Base-by-base conservation (phyloP, 2,329 filamentous ascomycete genomes). In the Nigrograna mackinnonii region DNA sequence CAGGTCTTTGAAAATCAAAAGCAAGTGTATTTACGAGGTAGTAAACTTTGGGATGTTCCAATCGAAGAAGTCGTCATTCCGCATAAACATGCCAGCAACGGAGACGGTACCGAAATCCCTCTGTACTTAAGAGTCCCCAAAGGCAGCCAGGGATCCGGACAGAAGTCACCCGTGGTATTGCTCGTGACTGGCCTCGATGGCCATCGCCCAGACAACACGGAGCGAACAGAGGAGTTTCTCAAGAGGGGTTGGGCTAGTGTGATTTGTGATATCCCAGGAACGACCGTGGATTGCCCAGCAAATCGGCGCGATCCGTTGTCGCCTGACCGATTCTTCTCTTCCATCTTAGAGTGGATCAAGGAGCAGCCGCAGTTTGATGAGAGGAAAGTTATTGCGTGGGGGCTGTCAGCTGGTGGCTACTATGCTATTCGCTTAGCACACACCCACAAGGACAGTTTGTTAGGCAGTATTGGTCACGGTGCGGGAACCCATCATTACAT, bases 1-100 rank as follows among this genome's bases (percentile, higher is more conserved):
- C 58, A 72, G 13, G 85, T 84, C 2, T 89, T 85, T 76, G 72
- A 80, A 54, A 72, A 77, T 50, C 85, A 88, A 58, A 89, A 89
- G 62, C 61, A 73, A 20, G 76, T 79, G 0, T 87, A 87, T 52
- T 60, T 81, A 34, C 79, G 80, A 54, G 85, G 73, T 3, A 51
- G 74, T 4, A 55, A 49, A 12, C 47, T 67, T 1, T 66, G 64
- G 55, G 57, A 66, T 65, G 9, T 85, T 2, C 81, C 84, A 0
- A 72, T 89, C 4, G 52, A 71, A 7, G 85, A 90, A 57, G 71
- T 84, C 4, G 43, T 67, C 4, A 79, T 90, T 35, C 78, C 80
- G 2, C 82, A 87, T 66, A 69, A 61, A 6, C 71, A 79, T 48
- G 73, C 70, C 14, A 52, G 70, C 5, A 73, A 73, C 1, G 64